These are phyloP conservation scores for Debaryomyces fabryi DNA, from an alignment of 1,139 yeast genomes.

Conservation along the genomic window DNA sequence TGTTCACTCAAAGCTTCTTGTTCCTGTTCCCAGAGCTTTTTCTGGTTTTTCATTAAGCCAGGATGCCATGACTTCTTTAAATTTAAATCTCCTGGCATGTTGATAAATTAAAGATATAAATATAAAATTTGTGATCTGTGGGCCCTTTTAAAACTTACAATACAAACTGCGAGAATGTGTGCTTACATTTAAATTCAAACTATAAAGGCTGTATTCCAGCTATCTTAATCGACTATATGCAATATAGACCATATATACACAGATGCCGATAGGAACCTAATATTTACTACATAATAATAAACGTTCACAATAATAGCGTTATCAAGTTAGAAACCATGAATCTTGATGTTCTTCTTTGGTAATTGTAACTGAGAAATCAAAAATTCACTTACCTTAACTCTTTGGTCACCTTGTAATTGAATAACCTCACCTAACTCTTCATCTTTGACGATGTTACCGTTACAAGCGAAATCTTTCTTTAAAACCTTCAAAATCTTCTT, in stretches of 20 bases:
- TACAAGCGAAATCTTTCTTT: constrained; percentile 98
- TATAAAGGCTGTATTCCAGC: not conserved
- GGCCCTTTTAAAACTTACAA: not conserved
- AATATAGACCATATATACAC: constrained; percentile 1
- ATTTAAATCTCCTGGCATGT: constrained; percentile 79
- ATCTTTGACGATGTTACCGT: constrained; percentile 97
- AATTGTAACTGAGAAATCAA: constrained; percentile 84
- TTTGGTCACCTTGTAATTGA: constrained; percentile 98
- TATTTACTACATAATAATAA: constrained; percentile 6
- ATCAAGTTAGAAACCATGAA: constrained; percentile 85
- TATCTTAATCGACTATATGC: constrained; percentile 3
- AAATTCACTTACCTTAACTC: constrained; percentile 94
- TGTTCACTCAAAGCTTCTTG: constrained; percentile 76
- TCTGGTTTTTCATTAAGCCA: constrained; percentile 79
- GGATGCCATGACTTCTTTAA: constrained; percentile 97
- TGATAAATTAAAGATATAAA: not conserved
- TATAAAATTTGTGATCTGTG: not conserved
- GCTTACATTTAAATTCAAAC: not conserved
- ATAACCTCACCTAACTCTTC: constrained; percentile 95
- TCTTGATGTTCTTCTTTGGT: constrained; percentile 95
- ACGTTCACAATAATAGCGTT: constrained; percentile 5
- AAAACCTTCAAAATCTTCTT: constrained; percentile 91
- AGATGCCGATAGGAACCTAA: constrained; percentile 5
- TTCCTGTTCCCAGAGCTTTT: constrained; percentile 82
- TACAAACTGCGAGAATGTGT: not conserved